A percentile compares a stretch with the other conserved stretches of the same genome.
These are phyloP conservation scores for Mallotus repandus DNA, from an alignment of 441 rosid species.

Conservation along the genomic window DNA sequence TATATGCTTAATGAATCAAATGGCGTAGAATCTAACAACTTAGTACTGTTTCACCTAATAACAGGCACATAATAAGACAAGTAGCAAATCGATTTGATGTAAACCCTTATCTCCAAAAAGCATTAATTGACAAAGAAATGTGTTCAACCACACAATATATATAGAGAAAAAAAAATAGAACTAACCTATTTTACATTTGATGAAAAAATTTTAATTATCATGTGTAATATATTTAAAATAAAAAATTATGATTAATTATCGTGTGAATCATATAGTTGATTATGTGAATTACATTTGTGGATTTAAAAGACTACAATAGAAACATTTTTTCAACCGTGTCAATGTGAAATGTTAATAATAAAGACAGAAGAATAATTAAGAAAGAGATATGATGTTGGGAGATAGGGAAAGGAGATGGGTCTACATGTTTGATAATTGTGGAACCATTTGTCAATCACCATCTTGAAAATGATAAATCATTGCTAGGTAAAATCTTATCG, in stretches of 20 bases:
- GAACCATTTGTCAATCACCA: constrained; percentile 43
- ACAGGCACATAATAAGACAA: constrained; percentile 32
- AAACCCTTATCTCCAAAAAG: constrained; percentile 19
- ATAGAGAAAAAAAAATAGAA: no score
- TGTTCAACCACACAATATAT: constrained; percentile 2
- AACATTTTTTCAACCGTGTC: constrained; percentile 15
- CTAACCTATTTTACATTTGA: no score
- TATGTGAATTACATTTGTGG: constrained; percentile 10
- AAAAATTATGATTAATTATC: background rate
- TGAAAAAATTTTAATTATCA: no score
- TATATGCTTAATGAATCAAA: background rate
- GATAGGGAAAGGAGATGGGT: constrained; percentile 30
- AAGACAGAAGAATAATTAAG: constrained; percentile 11
- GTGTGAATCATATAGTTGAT: background rate
- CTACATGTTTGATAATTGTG: constrained; percentile 38
- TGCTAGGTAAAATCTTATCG: constrained; percentile 26
- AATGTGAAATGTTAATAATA: constrained; percentile 11
- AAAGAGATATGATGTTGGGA: constrained; percentile 16
- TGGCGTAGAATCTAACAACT: background rate
- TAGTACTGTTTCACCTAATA: constrained; percentile 32
- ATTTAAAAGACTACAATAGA: background rate
- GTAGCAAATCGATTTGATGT: constrained; percentile 31
- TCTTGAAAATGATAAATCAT: constrained; percentile 6
- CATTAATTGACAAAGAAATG: constrained; percentile 22
- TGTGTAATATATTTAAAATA: no score